Evolutionary conservation across 2,329 filamentous ascomycete species (phyloP), one percentile per base, ranked within the genome.

Genomic region (Microdochium nivale): DNA sequence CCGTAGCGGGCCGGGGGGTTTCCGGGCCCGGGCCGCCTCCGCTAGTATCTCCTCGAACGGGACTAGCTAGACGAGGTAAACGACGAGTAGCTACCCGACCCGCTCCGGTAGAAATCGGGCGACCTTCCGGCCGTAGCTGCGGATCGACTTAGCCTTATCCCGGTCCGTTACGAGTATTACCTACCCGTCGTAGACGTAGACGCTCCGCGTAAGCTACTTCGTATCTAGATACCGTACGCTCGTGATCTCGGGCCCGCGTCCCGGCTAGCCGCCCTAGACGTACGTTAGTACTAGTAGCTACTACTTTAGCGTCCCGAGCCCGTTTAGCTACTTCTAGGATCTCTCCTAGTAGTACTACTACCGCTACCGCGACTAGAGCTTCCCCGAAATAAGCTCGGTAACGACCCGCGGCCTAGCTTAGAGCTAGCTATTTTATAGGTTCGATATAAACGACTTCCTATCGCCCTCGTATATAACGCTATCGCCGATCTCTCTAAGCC

Each of bases 261-360:
- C 51, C 7, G 51, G 51, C 43, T 53, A 27, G 2, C 48, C 43
- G 7, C 30, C 47, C 47, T 19, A 53, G 7, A 53, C 23, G 19
- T 50, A 19, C 40, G 25, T 50, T 10, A 37, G 24, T 2, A 50
- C 19, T 2, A 53, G 21, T 13, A 35, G 21, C 32, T 33, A 8
- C 8, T n/a, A 5, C 24, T 24, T 25, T 23, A 47, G 49, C 11
- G 14, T 30, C 14, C 35, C 16, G 8, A 49, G 5, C 48, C 11
- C n/a, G 3, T 14, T 24, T 11, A 44, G 16, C 25, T 30, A 52
- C 16, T 23, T 2, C 25, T 21, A 14, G 24, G 46, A 37, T 16
- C 9, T 35, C 10, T 21, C 16, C 11, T 27, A 9, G 10, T 40
- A 35, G 32, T 21, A 52, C 21, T 25, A 48, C 25, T 27, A 4